Evolutionary conservation across 106 monocot genomes (phyloP).

Genomic region (Narthecium ossifragum): DNA sequence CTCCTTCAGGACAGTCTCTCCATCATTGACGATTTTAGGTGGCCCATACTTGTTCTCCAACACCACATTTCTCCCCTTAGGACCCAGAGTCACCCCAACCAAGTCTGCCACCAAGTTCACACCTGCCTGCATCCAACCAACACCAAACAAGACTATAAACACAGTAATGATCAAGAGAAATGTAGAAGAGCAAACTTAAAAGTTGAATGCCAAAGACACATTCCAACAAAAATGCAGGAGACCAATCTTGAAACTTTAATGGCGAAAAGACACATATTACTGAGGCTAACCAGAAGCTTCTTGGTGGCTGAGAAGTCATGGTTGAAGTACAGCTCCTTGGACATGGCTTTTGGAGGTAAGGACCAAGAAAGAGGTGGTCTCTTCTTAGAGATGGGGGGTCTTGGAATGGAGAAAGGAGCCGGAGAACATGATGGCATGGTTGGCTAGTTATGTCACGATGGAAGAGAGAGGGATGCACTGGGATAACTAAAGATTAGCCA

Average conservation of each 20-base stretch:
- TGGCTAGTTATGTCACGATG: too few relatives aligned
- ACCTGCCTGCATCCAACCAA: slow-evolving; percentile 45
- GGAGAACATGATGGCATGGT: slow-evolving; percentile 19
- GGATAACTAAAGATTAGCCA: too few relatives aligned
- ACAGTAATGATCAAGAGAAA: neutral
- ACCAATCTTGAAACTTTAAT: neutral
- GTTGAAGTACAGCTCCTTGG: slow-evolving; percentile 87
- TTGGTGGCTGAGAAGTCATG: slow-evolving; percentile 72
- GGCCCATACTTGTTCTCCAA: slow-evolving; percentile 83
- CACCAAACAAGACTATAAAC: neutral
- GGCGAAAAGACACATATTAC: too few relatives aligned
- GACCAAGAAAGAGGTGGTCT: slow-evolving; percentile 1
- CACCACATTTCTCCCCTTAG: slow-evolving; percentile 89
- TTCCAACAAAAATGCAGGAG: neutral
- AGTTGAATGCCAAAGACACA: neutral
- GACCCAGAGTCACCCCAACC: slow-evolving; percentile 86
- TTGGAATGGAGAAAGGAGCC: slow-evolving; percentile 9
- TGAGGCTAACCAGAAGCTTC: slow-evolving; percentile 64
- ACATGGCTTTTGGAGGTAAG: slow-evolving; percentile 32
- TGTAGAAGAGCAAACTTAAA: neutral
- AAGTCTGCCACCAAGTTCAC: slow-evolving; percentile 79
- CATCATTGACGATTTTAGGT: slow-evolving; percentile 93
- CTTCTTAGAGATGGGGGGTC: slow-evolving; percentile 23
- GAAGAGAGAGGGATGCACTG: too few relatives aligned
- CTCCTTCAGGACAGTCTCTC: slow-evolving; percentile 90